These are phyloP conservation scores for Volvariella surrecta DNA, from an alignment of 1,284 basidiomycete species.

Conservation along the genomic window DNA sequence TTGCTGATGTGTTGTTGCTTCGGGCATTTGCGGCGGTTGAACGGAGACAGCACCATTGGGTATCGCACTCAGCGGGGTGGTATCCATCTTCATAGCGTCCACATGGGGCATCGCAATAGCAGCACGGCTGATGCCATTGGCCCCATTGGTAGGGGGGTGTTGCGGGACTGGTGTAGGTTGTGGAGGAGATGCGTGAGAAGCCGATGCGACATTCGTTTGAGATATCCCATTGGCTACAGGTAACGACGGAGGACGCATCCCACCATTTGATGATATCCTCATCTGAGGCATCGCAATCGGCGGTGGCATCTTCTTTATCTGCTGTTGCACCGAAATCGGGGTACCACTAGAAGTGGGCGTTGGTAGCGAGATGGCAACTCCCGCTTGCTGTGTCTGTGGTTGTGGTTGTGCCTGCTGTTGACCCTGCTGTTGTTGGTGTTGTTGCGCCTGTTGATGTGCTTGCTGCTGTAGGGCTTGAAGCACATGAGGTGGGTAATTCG, in stretches of 20 bases:
- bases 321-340: constrained; percentile 43
- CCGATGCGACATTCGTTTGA: constrained; percentile 17
- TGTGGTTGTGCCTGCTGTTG: constrained; percentile 6
- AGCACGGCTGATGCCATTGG: constrained; percentile 29
- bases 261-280: constrained; percentile 48
- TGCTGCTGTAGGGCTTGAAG: constrained; percentile 14
- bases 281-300: constrained; percentile 41
- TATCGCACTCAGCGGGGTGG: constrained; percentile 16
- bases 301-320: constrained; percentile 48
- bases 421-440: constrained; percentile 9
- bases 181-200: constrained; percentile 30
- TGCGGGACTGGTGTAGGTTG: constrained; percentile 25
- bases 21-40: constrained; percentile 13
- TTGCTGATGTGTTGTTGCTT: constrained; percentile 8
- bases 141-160: constrained; percentile 22
- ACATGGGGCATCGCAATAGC: constrained; percentile 37
- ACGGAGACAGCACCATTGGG: constrained; percentile 25
- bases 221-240: constrained; percentile 11
- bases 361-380: constrained; percentile 2
- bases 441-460: constrained; percentile 12
- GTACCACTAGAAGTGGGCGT: constrained; percentile 26
- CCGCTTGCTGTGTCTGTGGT: constrained; percentile 7
- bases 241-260: constrained; percentile 35
- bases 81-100: constrained; percentile 24
- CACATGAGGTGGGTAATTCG: constrained; percentile 19